Percentiles rank a stretch among this genome's conserved stretches.
Conservation (phyloP, 2,329 filamentous ascomycete genomes). For the Ophiosphaerella korrae region DNA sequence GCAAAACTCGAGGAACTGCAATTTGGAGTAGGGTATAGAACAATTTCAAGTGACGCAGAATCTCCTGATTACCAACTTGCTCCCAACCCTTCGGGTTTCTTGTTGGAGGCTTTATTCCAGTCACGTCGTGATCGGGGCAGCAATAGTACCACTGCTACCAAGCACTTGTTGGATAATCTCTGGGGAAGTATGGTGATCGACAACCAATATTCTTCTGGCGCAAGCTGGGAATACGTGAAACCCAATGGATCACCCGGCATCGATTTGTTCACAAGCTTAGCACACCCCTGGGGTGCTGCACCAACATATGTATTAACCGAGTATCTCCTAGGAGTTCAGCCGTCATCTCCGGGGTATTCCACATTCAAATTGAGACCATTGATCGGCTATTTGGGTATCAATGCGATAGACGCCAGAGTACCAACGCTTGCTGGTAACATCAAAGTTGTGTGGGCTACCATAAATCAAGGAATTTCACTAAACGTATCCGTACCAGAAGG, state of each 20-base stretch:
- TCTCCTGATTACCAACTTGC: constrained; percentile 22
- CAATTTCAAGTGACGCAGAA: constrained; percentile 9
- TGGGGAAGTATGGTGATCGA: constrained; percentile 53
- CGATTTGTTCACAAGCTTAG: constrained; percentile 50
- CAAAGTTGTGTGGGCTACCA: no score
- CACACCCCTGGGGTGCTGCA: constrained; percentile 54
- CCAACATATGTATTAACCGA: constrained; percentile 51
- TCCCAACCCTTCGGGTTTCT: constrained; percentile 55
- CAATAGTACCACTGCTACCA: constrained; percentile 13
- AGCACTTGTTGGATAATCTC: constrained; percentile 44
- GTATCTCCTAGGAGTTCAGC: constrained; percentile 20
- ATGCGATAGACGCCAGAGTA: no score
- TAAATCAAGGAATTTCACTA: no score
- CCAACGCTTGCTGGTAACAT: no score
- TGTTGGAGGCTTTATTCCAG: constrained; percentile 46
- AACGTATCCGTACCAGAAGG: no score
- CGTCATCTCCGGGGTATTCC: constrained; percentile 14
- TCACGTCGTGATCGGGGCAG: constrained; percentile 21
- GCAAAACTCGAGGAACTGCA: constrained; percentile 25
- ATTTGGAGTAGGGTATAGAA: neutral
- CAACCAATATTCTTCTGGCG: constrained; percentile 44
- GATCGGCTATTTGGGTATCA: neutral
- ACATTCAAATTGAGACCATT: constrained; percentile 1
- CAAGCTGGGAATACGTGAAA: constrained; percentile 55
- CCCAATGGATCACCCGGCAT: constrained; percentile 49